These are phyloP conservation scores for Suhomyces canberraensis DNA, from an alignment of 805 yeast genomes.

Conservation along the genomic window DNA sequence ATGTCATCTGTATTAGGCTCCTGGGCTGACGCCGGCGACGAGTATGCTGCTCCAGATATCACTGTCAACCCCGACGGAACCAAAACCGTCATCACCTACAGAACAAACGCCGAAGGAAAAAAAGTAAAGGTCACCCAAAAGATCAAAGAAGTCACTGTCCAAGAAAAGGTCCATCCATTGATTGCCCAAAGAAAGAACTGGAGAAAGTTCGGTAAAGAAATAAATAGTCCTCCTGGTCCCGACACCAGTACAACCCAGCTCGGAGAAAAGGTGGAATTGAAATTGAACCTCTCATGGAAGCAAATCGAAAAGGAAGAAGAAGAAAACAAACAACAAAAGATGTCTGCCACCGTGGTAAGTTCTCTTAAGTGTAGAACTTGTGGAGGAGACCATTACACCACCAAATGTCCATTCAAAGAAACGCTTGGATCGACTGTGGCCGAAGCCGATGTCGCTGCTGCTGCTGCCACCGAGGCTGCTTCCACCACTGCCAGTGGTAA, in stretches of 20 bases:
- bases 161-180: conserved; percentile 76
- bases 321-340: conserved; percentile 46
- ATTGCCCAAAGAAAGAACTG: conserved; percentile 88
- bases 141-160: conserved; percentile 70
- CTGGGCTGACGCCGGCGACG: conserved; percentile 77
- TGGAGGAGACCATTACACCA: conserved; percentile 90
- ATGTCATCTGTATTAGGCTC: conserved; percentile 42
- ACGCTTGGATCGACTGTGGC: conserved; percentile 59
- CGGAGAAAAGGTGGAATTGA: conserved; percentile 78
- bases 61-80: conserved; percentile 84
- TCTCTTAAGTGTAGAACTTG: conserved; percentile 79
- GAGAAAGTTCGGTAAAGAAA: conserved; percentile 85
- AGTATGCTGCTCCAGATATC: conserved; percentile 70
- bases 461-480: conserved; percentile 21
- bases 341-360: conserved; percentile 36
- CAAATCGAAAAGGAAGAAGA: conserved; percentile 73
- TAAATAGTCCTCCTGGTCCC: conserved; percentile 73
- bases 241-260: conserved; percentile 83
- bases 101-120: conserved; percentile 72
- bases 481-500: conserved; percentile 25
- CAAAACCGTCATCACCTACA: conserved; percentile 77
- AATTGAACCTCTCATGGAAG: conserved; percentile 74
- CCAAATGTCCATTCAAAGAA: conserved; percentile 94
- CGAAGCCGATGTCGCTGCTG: conserved; percentile 41
- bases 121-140: conserved; percentile 85